A percentile compares a stretch with the other conserved stretches of the same genome.
Evolutionary conservation across 1,284 basidiomycete genomes (phyloP).

Genomic region (Hortiboletus rubellus): DNA sequence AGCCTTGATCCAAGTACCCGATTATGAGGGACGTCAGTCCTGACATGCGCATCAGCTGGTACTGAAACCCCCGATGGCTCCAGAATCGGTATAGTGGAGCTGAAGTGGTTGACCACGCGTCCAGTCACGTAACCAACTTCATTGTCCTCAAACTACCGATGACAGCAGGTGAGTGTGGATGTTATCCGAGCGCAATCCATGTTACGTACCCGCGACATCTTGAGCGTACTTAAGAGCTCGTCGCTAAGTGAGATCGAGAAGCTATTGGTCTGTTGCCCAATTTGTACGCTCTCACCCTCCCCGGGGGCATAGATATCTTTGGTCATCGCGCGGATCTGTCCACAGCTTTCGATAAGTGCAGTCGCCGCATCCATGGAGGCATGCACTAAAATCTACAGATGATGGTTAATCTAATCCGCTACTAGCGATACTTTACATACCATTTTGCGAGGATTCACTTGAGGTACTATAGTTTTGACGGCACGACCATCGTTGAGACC

Average conservation of each 20-base stretch:
- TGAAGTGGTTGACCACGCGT: constrained; percentile 77
- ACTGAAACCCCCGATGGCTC: constrained; percentile 52
- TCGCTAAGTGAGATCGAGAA: constrained; percentile 96
- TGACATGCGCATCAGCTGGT: constrained; percentile 28
- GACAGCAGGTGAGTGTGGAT: constrained; percentile 8
- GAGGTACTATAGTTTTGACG: constrained; percentile 94
- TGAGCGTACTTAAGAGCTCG: constrained; percentile 74
- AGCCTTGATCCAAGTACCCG: constrained; percentile 63
- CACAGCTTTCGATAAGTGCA: constrained; percentile 77
- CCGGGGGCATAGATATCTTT: constrained; percentile 85
- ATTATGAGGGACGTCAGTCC: constrained; percentile 31
- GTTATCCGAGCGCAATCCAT: not conserved
- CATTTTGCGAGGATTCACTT: constrained; percentile 95
- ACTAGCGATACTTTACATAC: constrained; percentile 42
- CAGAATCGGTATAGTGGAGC: constrained; percentile 71
- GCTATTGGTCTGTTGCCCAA: constrained; percentile 94
- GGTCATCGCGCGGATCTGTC: constrained; percentile 82
- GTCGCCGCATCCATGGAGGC: constrained; percentile 67
- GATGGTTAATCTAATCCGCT: constrained; percentile 7
- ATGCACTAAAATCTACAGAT: constrained; percentile 82
- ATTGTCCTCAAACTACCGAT: constrained; percentile 88
- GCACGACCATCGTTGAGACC: constrained; percentile 96
- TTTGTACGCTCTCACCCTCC: constrained; percentile 75
- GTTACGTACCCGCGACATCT: constrained; percentile 81
- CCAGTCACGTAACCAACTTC: constrained; percentile 92